Percentiles rank a stretch among this genome's conserved stretches.
phyloP scores from a whole-genome alignment of 139 green algal genomes.

The Chloropicon primus region DNA sequence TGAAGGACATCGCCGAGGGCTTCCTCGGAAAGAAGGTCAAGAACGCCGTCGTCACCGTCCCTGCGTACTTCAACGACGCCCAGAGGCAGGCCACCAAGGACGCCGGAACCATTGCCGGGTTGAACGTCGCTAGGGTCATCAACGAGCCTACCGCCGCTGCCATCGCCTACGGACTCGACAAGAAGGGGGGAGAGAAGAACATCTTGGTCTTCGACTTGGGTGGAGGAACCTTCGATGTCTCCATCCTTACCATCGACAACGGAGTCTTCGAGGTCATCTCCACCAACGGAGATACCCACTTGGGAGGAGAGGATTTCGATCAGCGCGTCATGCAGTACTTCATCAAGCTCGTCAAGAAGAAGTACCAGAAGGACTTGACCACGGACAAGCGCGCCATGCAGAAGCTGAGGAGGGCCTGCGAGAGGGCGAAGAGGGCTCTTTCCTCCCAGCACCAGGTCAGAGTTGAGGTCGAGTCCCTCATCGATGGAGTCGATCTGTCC shows the following conservation, averaged over 20 bases:
- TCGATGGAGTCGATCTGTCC: conserved; percentile 87
- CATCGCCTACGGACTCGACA: conserved; percentile 92
- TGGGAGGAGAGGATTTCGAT: conserved; percentile 98
- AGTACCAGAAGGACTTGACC: not conserved
- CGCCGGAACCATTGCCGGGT: conserved; percentile 48
- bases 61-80: conserved; percentile 99
- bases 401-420: conserved; percentile 90
- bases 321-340: conserved; percentile 98
- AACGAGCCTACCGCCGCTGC: conserved; percentile 94
- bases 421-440: conserved; percentile 94
- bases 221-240: conserved; percentile 98
- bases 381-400: conserved; percentile 78
- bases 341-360: conserved; percentile 52
- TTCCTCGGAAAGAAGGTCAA: conserved; percentile 72
- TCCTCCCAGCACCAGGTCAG: conserved; percentile 91
- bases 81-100: conserved; percentile 97
- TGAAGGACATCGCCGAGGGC: conserved; percentile 78
- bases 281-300: conserved; percentile 89
- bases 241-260: conserved; percentile 94
- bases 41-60: conserved; percentile 79
- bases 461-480: conserved; percentile 93
- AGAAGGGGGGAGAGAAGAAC: conserved; percentile 78
- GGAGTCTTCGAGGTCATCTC: conserved; percentile 94
- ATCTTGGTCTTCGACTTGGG: conserved; percentile 98
- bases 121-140: conserved; percentile 92